Evolutionary conservation across 441 rosid species (phyloP).

Genomic region (Erodium texanum): DNA sequence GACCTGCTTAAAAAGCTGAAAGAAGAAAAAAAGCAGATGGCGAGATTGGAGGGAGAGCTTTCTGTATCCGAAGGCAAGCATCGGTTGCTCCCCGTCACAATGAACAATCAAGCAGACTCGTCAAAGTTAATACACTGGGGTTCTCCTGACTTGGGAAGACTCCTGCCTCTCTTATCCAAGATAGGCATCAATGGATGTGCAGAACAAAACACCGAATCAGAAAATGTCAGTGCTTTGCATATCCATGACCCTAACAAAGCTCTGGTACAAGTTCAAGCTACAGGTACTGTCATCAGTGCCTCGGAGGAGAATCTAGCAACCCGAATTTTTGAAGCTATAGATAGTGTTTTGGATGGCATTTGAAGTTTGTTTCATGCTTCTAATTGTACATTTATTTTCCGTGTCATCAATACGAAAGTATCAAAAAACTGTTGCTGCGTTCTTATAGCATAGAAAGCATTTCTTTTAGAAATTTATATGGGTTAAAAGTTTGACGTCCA

Average conservation of each 20-base stretch:
- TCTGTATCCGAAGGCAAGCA: conserved; percentile 36
- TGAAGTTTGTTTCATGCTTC: conserved; percentile 15
- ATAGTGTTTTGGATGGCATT: conserved; percentile 34
- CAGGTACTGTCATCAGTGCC: conserved; percentile 31
- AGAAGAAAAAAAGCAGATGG: conserved; percentile 29
- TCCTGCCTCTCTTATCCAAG: conserved; percentile 34
- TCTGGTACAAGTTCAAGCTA: conserved; percentile 33
- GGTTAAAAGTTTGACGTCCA: no score
- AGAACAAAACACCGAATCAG: conserved; percentile 27
- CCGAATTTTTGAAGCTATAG: conserved; percentile 34
- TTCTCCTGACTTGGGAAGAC: conserved; percentile 36
- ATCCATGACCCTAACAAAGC: conserved; percentile 38
- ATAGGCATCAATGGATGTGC: conserved; percentile 44
- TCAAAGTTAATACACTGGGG: conserved; percentile 40
- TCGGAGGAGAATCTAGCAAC: conserved; percentile 36
- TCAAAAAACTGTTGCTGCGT: no score
- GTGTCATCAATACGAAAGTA: no score
- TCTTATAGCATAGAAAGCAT: no score
- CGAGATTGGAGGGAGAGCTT: conserved; percentile 59
- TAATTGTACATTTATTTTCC: neutral
- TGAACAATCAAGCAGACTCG: conserved; percentile 22
- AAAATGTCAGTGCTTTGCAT: conserved; percentile 15
- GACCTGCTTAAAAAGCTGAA: conserved; percentile 45
- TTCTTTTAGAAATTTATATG: no score
- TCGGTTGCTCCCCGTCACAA: conserved; percentile 30